Base-by-base conservation (phyloP, 768 basidiomycete genomes). In the Pluteus cervinus region DNA sequence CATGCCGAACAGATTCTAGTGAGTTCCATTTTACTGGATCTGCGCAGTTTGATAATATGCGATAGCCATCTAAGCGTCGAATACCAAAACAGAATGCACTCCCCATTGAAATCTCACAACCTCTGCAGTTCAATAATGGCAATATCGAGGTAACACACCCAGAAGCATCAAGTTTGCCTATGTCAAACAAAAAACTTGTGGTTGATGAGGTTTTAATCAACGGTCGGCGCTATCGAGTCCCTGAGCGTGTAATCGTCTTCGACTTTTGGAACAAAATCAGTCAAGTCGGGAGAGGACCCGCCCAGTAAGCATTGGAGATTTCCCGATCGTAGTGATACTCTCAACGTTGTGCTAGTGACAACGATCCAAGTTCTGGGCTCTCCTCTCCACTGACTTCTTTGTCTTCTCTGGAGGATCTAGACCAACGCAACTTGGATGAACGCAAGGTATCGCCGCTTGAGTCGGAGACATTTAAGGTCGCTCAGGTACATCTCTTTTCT, bases 221-320 rank as follows among this genome's bases (percentile, higher is more conserved):
- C 49, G 86, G 86, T 22, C 81, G 88, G 45, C 78, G 87, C 29
- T 98, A 96, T 61, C 71, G 92, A 51, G 82, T 98, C 16, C 96
- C 96, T 3, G 96, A 98, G 56, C 76, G 80, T 41, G 73, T 92
- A 33, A 86, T 99, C 47, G 73, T 87, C 31, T 73, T 99, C 33
- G 94, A 99, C 57, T 99, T 99, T 53, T 98, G 94, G 93, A 81
- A 78, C 40, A 92, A 86, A 57, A 67, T 87, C 41, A 73, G 63
- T 38, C 71, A 69, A 41, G 59, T 52, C 21, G 60, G 60, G 43
- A n/a, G n/a, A n/a, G n/a, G n/a, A n/a, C n/a, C n/a, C n/a, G n/a
- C n/a, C n/a, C n/a, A n/a, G n/a, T n/a, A n/a, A n/a, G n/a, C n/a
- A n/a, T n/a, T n/a, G n/a, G n/a, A n/a, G n/a, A n/a, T n/a, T n/a